Base-by-base conservation (phyloP, 2,329 filamentous ascomycete genomes). In the Penicillium thymicola region DNA sequence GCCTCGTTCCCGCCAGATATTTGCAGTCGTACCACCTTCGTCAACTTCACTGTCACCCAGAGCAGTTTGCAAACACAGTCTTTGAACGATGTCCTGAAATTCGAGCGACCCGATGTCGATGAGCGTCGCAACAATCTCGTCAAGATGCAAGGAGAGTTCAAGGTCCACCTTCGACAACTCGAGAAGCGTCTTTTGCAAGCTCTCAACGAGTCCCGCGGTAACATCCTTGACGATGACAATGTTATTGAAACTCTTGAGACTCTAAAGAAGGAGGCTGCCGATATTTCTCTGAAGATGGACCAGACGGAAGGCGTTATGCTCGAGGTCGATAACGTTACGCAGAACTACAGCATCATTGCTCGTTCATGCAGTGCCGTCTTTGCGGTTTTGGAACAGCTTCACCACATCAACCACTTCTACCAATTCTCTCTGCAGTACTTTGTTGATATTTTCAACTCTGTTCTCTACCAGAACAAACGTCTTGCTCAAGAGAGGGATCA, bases 391-490 rank as follows among this genome's bases (percentile, higher is more conserved):
- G 95, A 99, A 77, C 93, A 99, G 74, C 84, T 99, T 56, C 93
- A 97, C 75, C 95, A 97, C 71, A 87, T 99, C 73, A 97, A 99
- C 74, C 94, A 97, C 80, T 97, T 97, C 78, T 99, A 99, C 76
- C 95, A 97, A 73, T 99, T 99, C 81, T 99, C 94, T 37, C 82
- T 99, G 58, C 92, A 97, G 75, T 99, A 96, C 77, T 99, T 99
- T 78, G 84, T 96, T 54, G 90, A 97, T 72, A 99, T 99, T 66
- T 99, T 99, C 83, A 90, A 96, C 71, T 86, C 89, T 6, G 94
- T 99, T 8, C 82, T 99, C 38, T 89, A 89, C 65, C 83, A 85
- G 57, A 95, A 95, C 74, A 87, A 88, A 68, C 86, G 85, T 58
- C 80, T 94, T 50, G 82, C 83, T 21, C 82, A 80, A 57, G 86